These are phyloP conservation scores for Fonsecaea multimorphosa DNA, from an alignment of 2,329 filamentous ascomycete genomes.

Conservation along the genomic window DNA sequence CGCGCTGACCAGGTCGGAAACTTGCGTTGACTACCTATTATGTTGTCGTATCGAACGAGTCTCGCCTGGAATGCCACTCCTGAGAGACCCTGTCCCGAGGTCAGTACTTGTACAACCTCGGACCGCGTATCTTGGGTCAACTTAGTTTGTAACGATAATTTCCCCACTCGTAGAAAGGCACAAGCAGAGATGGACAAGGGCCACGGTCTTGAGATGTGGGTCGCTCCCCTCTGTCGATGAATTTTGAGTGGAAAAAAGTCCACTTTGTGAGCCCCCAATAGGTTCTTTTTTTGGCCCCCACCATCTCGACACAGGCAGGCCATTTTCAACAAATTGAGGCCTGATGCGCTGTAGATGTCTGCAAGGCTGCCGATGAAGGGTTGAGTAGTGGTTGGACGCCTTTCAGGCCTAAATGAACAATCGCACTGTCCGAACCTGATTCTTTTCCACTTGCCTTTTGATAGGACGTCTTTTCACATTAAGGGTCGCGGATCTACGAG, in stretches of 20 bases:
- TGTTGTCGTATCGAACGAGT: background rate
- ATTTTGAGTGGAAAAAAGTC: background rate
- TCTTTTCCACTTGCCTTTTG: background rate
- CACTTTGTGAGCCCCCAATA: background rate
- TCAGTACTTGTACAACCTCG: background rate
- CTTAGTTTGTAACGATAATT: background rate
- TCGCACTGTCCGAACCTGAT: background rate
- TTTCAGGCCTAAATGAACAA: background rate
- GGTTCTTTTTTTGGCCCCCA: background rate
- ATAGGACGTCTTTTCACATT: background rate
- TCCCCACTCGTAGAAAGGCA: background rate
- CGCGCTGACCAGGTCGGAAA: background rate
- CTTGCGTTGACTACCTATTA: background rate
- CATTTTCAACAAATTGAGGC: background rate
- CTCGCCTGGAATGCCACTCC: background rate
- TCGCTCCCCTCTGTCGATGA: background rate
- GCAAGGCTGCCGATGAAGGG: background rate
- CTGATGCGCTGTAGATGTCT: background rate
- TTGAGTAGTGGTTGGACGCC: background rate
- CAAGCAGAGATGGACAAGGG: background rate
- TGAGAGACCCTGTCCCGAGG: background rate
- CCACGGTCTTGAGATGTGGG: background rate
- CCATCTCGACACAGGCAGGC: background rate
- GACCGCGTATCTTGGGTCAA: background rate
- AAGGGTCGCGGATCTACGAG: background rate